These are phyloP conservation scores for Colletotrichum aenigma DNA, from an alignment of 2,329 filamentous ascomycete species.

Conservation along the genomic window DNA sequence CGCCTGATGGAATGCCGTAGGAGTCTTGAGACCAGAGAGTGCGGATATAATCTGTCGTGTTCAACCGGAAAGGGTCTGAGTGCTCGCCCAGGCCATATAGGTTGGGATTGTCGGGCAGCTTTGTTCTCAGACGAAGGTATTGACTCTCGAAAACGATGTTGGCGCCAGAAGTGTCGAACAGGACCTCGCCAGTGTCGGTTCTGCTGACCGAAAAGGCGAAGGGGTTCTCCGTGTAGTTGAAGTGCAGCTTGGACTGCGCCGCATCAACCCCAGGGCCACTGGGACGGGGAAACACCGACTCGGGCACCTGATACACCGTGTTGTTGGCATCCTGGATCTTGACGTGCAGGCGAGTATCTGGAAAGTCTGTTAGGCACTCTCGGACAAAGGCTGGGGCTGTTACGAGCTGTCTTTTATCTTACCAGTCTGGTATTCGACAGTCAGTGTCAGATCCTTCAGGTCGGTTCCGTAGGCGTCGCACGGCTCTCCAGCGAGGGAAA, in stretches of 20 bases:
- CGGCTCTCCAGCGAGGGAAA: constrained; percentile 25
- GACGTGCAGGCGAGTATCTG: constrained; percentile 73
- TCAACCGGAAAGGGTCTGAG: constrained; percentile 71
- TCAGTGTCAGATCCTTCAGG: constrained; percentile 28
- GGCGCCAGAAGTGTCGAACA: constrained; percentile 74
- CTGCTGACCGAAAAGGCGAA: constrained; percentile 70
- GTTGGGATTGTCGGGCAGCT: constrained; percentile 69
- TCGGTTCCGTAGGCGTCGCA: constrained; percentile 28
- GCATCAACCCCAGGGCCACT: constrained; percentile 31
- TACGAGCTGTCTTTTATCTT: not conserved
- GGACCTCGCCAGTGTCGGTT: constrained; percentile 43
- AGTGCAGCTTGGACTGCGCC: constrained; percentile 48
- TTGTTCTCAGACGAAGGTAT: constrained; percentile 75
- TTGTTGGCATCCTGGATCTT: constrained; percentile 74
- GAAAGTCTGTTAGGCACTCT: not conserved
- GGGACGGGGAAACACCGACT: constrained; percentile 69
- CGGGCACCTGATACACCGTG: constrained; percentile 76
- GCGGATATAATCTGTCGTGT: constrained; percentile 71
- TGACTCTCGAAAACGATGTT: constrained; percentile 78
- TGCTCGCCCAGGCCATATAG: constrained; percentile 84
- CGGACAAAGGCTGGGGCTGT: not conserved
- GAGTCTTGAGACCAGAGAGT: constrained; percentile 74
- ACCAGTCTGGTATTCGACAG: constrained; percentile 37
- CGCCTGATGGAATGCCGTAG: constrained; percentile 61
- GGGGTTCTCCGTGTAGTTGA: constrained; percentile 49